phyloP scores from a whole-genome alignment of 2,329 filamentous ascomycete species.

The Pyricularia sp. region DNA sequence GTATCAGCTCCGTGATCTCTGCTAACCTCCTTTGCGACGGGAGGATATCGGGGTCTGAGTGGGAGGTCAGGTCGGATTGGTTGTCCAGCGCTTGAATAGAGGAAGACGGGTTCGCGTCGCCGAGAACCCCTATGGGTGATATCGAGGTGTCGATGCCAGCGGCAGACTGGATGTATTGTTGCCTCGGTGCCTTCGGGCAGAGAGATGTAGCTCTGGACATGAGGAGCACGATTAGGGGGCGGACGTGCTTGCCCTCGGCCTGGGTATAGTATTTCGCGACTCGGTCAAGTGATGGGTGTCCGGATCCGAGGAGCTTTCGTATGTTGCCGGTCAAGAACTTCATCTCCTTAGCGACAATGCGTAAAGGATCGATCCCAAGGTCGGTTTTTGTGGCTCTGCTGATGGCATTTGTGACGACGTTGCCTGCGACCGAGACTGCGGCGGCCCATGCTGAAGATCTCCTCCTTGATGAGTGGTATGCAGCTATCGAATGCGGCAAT shows the following conservation, averaged over 20 bases:
- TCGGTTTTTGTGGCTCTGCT: constrained; percentile 52
- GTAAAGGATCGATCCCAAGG: constrained; percentile 77
- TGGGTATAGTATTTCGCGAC: constrained; percentile 98
- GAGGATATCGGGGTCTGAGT: constrained; percentile 57
- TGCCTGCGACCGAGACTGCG: constrained; percentile 60
- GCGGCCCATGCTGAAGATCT: constrained; percentile 64
- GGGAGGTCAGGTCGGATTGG: constrained; percentile 21
- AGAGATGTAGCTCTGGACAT: constrained; percentile 93
- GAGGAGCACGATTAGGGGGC: constrained; percentile 86
- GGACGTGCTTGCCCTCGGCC: constrained; percentile 92
- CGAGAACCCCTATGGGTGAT: constrained; percentile 50
- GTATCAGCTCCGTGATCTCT: constrained; percentile 95
- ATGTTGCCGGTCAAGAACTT: constrained; percentile 93
- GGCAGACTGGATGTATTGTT: constrained; percentile 23
- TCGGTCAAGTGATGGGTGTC: constrained; percentile 87
- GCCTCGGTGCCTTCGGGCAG: constrained; percentile 45
- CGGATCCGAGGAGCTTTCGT: constrained; percentile 82
- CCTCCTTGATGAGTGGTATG: constrained; percentile 34
- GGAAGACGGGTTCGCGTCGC: constrained; percentile 71
- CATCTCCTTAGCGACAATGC: constrained; percentile 91
- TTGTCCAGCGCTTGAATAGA: constrained; percentile 39
- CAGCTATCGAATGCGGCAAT: constrained; percentile 17
- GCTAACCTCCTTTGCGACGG: constrained; percentile 88
- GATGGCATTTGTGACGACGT: constrained; percentile 60
- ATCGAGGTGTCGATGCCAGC: constrained; percentile 43